Base-by-base conservation (phyloP, 306 rosid genomes). In the Datisca glomerata region DNA sequence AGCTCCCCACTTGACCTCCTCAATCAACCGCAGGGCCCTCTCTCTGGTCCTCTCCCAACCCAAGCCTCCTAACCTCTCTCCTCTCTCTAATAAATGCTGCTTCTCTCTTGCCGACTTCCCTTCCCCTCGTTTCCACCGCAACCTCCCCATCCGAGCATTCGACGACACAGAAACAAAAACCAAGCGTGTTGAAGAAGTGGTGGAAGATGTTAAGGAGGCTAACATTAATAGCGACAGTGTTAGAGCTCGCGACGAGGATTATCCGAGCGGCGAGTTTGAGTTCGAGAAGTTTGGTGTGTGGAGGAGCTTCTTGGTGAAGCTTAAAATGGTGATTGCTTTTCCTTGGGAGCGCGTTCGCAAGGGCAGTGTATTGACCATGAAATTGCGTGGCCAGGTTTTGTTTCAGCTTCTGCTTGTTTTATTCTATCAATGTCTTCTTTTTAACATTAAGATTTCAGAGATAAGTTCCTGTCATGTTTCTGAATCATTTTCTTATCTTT, bases 301-400 rank as follows among this genome's bases (percentile, higher is more conserved):
- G 95, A 78, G 50, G 45, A 71, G 69, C 34, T 64, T 70, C 42
- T 8, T 56, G 21, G 84, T 77, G n/a, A 80, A 89, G 60, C 84
- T 89, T 19, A 73, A 49, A 49, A 77, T 77, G 86, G 71, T 89
- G 16, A 35, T 56, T 13, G 97, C 97, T 0, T 68, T 67, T 25
- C 98, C 98, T 3, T 83, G 91, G 93, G 71, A 76, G 52, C 98
- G 95, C 17, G 69, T 89, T 25, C 85, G 63, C 16, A 61, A 80
- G 47, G 93, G 84, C 43, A 68, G 75, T 41, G 75, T 89, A n/a
- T 67, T 80, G 47, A 68, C 76, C 11, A 64, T 89, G 79, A 80
- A 70, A 57, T 51, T 89, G 65, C 93, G 91, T 21, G 97, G 95
- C 65, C 79, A 78, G 95, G 97, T 87, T 57, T 64, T 17, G 24